phyloP scores from a whole-genome alignment of 345 rosid genomes.

The Adansonia digitata region DNA sequence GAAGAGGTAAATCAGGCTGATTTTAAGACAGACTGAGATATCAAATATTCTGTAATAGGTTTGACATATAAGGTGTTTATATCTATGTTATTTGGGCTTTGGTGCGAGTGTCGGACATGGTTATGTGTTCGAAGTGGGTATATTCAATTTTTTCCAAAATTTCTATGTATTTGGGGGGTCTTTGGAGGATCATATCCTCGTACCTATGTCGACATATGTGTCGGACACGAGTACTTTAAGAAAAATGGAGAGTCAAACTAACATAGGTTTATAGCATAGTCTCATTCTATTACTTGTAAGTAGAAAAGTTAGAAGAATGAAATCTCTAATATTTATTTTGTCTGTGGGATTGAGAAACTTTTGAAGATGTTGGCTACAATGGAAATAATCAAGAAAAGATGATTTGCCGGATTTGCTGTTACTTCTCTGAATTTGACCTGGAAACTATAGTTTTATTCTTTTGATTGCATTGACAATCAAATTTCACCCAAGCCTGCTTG shows the following conservation, averaged over 20 bases:
- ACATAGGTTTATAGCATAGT: too few species aligned
- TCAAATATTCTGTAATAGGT: background rate
- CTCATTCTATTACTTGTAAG: background rate
- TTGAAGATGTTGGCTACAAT: background rate
- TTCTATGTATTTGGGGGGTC: too few species aligned
- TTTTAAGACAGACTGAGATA: constrained; percentile 1
- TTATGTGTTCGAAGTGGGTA: too few species aligned
- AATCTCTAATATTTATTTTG: background rate
- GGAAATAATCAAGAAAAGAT: background rate
- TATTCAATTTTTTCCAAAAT: too few species aligned
- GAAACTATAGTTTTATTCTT: background rate
- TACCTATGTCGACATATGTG: too few species aligned
- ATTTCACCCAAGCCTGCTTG: background rate
- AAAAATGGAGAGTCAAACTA: too few species aligned
- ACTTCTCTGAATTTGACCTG: background rate
- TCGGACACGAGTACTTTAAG: too few species aligned
- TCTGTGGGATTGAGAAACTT: background rate
- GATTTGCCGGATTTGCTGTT: background rate
- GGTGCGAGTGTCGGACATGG: too few species aligned
- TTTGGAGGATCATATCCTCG: too few species aligned
- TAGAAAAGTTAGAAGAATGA: background rate
- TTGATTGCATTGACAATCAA: background rate
- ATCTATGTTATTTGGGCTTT: too few species aligned
- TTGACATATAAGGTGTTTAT: background rate
- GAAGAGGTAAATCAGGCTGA: constrained; percentile 8